Evolutionary conservation across 2,329 filamentous ascomycete species (phyloP).

Genomic region (Hypomyces rosellus): DNA sequence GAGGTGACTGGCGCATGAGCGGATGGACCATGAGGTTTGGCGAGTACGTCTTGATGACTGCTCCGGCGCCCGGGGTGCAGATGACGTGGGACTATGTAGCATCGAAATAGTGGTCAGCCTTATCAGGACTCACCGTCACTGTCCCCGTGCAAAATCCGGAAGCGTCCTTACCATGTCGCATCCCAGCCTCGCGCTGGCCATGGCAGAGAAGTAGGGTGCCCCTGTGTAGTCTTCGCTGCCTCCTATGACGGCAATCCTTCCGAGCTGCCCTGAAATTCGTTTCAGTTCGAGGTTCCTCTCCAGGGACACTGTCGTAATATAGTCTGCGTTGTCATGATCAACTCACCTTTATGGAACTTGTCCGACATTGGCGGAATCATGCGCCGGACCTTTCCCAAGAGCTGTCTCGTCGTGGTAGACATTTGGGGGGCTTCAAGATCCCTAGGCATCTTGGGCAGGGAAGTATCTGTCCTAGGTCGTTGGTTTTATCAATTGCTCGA

Average conservation of each 20-base stretch:
- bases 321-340: not conserved
- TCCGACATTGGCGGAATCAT: slow-evolving; percentile 94
- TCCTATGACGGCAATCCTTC: slow-evolving; percentile 86
- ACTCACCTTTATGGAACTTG: slow-evolving; percentile 86
- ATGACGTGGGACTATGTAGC: slow-evolving; percentile 74
- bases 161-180: slow-evolving; percentile 67
- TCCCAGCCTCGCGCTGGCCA: slow-evolving; percentile 86
- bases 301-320: not conserved
- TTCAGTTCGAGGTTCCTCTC: not conserved
- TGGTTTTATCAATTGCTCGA: not conserved
- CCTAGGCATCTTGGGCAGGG: slow-evolving; percentile 17
- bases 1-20: slow-evolving; percentile 70
- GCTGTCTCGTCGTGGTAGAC: slow-evolving; percentile 64
- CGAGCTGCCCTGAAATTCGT: slow-evolving; percentile 66
- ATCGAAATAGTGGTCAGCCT: not conserved
- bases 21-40: slow-evolving; percentile 99
- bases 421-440: slow-evolving; percentile 38
- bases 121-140: not conserved
- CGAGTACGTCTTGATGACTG: slow-evolving; percentile 95
- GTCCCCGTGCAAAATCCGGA: not conserved
- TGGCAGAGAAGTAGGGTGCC: slow-evolving; percentile 95
- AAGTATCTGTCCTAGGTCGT: not conserved
- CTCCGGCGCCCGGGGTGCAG: slow-evolving; percentile 80
- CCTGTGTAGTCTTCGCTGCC: slow-evolving; percentile 96
- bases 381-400: slow-evolving; percentile 75